Conservation (phyloP, 176 grass and related monocot genomes). For the Tuctoria greenei region DNA sequence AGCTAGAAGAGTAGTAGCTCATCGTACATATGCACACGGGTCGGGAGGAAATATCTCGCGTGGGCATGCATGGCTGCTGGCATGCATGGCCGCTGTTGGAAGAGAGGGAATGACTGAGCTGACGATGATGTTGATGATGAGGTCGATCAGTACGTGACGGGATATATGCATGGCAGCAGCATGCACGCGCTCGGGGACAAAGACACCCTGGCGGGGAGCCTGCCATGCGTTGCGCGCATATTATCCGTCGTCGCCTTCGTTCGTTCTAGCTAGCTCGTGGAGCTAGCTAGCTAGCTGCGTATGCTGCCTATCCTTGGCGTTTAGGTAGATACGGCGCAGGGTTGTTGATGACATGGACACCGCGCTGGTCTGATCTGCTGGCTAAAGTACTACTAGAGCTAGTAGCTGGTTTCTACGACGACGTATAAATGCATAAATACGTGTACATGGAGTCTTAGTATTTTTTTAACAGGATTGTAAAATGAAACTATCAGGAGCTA, state of each 20-base stretch:
- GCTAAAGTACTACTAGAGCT: no score
- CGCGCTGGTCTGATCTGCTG: no score
- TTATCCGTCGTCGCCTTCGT: background rate
- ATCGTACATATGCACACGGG: background rate
- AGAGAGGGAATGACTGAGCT: background rate
- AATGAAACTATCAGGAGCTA: no score
- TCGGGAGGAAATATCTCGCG: background rate
- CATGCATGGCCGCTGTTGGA: background rate
- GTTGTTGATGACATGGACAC: no score
- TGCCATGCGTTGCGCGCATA: slow-evolving; percentile 16
- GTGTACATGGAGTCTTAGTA: no score
- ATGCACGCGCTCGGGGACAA: slow-evolving; percentile 6
- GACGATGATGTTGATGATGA: background rate
- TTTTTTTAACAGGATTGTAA: no score
- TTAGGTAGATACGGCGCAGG: no score
- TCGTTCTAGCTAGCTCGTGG: background rate
- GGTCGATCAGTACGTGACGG: background rate
- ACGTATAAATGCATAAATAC: no score
- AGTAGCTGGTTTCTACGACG: no score
- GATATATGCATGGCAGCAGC: slow-evolving; percentile 16
- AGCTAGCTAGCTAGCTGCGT: no score
- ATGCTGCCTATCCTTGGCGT: no score
- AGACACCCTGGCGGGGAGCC: slow-evolving; percentile 23
- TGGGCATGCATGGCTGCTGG: background rate
- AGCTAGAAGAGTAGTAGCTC: background rate